Evolutionary conservation across 129 eudicot species (phyloP), one percentile per base, ranked within the genome.

Genomic region (Arctium minus): DNA sequence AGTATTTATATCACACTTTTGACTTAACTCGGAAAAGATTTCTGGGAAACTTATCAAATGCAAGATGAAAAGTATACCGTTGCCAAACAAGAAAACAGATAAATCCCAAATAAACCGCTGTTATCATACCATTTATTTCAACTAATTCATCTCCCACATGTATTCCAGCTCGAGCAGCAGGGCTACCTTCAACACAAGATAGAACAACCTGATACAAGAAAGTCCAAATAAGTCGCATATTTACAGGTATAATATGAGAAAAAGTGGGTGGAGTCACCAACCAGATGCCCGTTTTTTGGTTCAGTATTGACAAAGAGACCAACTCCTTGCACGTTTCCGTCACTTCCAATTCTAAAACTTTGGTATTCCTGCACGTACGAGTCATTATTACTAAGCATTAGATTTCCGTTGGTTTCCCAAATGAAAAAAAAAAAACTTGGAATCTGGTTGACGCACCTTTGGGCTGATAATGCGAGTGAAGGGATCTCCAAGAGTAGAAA

Each of bases 141-240:
- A 96, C 77, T 50, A 96, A 80, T 81, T 96, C 97, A 78, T 96
- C 99, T 82, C 99, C 99, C 68, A 90, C 98, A 70, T 90, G 99
- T 80, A 96, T 91, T 48, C 99, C 99, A 82, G 99, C 97, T 77
- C 97, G 95, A 85, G 92, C 97, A 75, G 99, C 99, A n/a, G 99
- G 99, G 80, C 99, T 85, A 83, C 92, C 97, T 76, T 96, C 97
- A 62, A 96, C 85, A 80, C 99, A 96, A 15, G 97, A 91, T 73
- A 90, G 79, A 72, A 96, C 98, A 70, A 93, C 92, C 99, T 96
- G 84, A 64, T 87, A 78, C 80, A 72, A 44, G 27, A 72, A 38
- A 62, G 37, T 35, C 70, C 9, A 6, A 60, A 60, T 60, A 17
- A 60, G 68, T 60, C 68, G 6, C 8, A 60, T 1, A 60, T n/a